phyloP scores from a whole-genome alignment of 2,329 filamentous ascomycete genomes.

The Colletotrichum sp. region DNA sequence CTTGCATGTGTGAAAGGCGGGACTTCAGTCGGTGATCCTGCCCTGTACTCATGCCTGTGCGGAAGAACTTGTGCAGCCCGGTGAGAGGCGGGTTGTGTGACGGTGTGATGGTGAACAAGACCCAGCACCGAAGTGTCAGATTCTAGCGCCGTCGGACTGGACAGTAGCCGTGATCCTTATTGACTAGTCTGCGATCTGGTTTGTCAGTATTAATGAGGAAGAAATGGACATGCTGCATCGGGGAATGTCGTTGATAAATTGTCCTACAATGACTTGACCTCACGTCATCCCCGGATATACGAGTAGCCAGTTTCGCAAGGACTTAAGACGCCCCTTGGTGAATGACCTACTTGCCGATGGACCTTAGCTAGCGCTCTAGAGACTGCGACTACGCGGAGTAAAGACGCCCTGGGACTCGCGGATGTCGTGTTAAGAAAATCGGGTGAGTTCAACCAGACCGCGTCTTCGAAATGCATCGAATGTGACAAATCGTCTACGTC shows the following conservation, averaged over 20 bases:
- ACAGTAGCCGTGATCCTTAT: background rate
- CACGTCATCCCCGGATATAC: background rate
- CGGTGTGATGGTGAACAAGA: background rate
- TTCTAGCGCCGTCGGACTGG: background rate
- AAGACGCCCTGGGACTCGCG: background rate
- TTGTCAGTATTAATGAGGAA: background rate
- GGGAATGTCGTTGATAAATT: background rate
- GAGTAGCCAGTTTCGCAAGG: background rate
- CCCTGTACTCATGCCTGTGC: background rate
- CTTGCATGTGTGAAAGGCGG: background rate
- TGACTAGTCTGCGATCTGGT: background rate
- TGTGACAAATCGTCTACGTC: background rate
- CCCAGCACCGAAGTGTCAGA: background rate
- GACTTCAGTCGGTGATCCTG: background rate
- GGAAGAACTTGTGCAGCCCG: background rate
- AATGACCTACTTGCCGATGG: background rate
- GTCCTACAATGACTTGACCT: background rate
- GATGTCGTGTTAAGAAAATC: background rate
- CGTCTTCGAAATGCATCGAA: background rate
- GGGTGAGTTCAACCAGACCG: background rate
- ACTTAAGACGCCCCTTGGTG: background rate
- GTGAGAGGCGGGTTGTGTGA: background rate
- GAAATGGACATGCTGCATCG: too few species aligned
- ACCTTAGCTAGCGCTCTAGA: background rate
- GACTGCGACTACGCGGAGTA: fast-evolving